phyloP scores from a whole-genome alignment of 2,329 filamentous ascomycete species.

The Mollisia scopiformis region DNA sequence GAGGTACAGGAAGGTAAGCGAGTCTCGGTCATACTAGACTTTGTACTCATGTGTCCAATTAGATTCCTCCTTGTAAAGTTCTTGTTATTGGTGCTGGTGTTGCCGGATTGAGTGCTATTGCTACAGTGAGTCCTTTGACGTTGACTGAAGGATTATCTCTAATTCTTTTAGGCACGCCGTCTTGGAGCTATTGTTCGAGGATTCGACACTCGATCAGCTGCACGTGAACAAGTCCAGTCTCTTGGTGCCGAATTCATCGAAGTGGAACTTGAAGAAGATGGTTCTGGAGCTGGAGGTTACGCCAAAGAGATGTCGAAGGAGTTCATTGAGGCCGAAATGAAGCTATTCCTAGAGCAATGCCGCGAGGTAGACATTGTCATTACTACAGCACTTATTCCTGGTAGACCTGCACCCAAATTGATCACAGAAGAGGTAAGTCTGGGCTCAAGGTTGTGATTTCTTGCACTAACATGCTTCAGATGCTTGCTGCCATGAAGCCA shows the following conservation, averaged over 20 bases:
- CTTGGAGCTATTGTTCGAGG: slow-evolving; percentile 89
- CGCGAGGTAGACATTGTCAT: slow-evolving; percentile 90
- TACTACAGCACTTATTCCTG: slow-evolving; percentile 89
- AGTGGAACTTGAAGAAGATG: slow-evolving; percentile 83
- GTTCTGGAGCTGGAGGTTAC: slow-evolving; percentile 82
- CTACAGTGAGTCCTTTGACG: slow-evolving; percentile 53
- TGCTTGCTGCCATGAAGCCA: slow-evolving; percentile 71
- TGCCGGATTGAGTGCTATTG: slow-evolving; percentile 85
- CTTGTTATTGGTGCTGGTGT: slow-evolving; percentile 90
- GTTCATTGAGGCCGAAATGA: slow-evolving; percentile 92
- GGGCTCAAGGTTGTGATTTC: slow-evolving; percentile 46
- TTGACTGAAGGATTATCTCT: slow-evolving; percentile 2
- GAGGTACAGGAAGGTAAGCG: slow-evolving; percentile 32
- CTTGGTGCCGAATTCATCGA: slow-evolving; percentile 89
- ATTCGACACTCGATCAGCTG: slow-evolving; percentile 89
- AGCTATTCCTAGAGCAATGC: slow-evolving; percentile 85
- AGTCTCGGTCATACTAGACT: not conserved
- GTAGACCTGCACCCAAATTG: slow-evolving; percentile 78
- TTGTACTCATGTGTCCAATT: slow-evolving; percentile 34
- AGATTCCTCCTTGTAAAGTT: slow-evolving; percentile 90
- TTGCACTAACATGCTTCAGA: slow-evolving; percentile 51
- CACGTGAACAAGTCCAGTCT: slow-evolving; percentile 86
- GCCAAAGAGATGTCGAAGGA: slow-evolving; percentile 94
- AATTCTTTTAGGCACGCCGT: slow-evolving; percentile 61
- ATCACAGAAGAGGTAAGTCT: slow-evolving; percentile 68